Evolutionary conservation across 257 asterid genomes (phyloP), one percentile per base, ranked within the genome.

Genomic region (Solanum lignicaule): DNA sequence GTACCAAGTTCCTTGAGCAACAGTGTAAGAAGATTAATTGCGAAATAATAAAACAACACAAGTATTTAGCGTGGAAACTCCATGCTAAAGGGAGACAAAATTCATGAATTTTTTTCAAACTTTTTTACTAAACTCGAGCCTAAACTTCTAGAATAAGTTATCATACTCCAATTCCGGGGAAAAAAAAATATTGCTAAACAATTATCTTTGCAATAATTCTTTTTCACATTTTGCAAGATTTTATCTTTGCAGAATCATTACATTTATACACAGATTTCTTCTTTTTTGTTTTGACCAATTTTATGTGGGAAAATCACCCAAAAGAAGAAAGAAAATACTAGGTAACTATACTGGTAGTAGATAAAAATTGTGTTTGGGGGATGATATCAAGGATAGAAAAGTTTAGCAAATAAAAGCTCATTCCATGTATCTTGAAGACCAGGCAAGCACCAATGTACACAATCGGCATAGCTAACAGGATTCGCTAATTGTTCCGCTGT

Each of bases 391-490:
- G 95, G 98, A 85, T 91, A 92, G 73, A 94, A 94, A 41, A 94
- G 95, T 89, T 95, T 94, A 25, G 97, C 85, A 18, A 92, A 96
- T 66, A 96, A 52, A 13, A 95, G 92, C 90, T 95, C 94, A 46
- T 94, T 96, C 99, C 99, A 96, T 68, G 93, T 93, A 66, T 96
- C 99, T 41, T 92, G 98, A 41, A 96, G 87, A 16, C 99, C 99
- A 2, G 99, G 98, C 55, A 95, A 86, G 71, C 99, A 96, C 99
- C 99, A 96, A 43, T 96, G 99, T 6, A 94, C 91, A 91, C 99
- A 96, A 76, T 96, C 98, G 1, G 99, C 97, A 27, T 92, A 94
- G 88, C 93, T 90, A 6, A 14, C 83, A 1, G 98, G 97, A 60
- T 93, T 89, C 0, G 94, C 94, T 1, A 88, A 62, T 84, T 95